Conservation (phyloP, 306 rosid species). For the Quercus parvula region DNA sequence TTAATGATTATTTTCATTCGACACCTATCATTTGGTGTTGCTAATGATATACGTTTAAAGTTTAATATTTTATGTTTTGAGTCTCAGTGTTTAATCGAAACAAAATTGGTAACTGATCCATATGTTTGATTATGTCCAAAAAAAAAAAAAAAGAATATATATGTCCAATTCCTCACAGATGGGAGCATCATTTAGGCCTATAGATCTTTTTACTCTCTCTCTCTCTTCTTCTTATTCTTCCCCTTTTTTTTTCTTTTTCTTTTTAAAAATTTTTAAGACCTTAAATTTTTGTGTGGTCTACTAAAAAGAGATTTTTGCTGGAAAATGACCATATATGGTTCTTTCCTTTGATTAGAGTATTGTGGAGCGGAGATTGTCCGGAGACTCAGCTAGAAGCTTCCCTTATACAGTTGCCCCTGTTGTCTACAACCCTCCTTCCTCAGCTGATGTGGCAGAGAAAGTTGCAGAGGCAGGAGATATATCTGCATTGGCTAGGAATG, state of each 20-base stretch:
- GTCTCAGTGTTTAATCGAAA: neutral
- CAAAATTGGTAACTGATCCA: neutral
- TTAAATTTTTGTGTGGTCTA: neutral
- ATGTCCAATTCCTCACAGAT: neutral
- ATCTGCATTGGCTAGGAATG: constrained; percentile 55
- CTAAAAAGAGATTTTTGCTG: neutral
- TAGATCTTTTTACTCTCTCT: too few species aligned
- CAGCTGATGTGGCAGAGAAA: constrained; percentile 69
- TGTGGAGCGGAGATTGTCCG: constrained; percentile 54
- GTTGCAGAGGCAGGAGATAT: constrained; percentile 72
- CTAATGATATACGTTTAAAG: neutral
- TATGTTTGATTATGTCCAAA: neutral
- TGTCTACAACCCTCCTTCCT: constrained; percentile 55
- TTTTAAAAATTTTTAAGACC: neutral
- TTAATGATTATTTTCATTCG: neutral
- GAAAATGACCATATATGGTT: neutral
- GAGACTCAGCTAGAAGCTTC: constrained; percentile 51
- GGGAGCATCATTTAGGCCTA: neutral
- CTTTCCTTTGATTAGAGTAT: constrained; percentile 41
- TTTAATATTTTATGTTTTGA: neutral
- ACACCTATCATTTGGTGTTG: neutral
- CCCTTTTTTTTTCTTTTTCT: neutral
- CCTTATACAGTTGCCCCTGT: constrained; percentile 72
- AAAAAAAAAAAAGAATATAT: neutral
- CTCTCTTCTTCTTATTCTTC: too few species aligned